Base-by-base conservation (phyloP, 495 filamentous ascomycete species). In the Symbiotaphrina buchneri region DNA sequence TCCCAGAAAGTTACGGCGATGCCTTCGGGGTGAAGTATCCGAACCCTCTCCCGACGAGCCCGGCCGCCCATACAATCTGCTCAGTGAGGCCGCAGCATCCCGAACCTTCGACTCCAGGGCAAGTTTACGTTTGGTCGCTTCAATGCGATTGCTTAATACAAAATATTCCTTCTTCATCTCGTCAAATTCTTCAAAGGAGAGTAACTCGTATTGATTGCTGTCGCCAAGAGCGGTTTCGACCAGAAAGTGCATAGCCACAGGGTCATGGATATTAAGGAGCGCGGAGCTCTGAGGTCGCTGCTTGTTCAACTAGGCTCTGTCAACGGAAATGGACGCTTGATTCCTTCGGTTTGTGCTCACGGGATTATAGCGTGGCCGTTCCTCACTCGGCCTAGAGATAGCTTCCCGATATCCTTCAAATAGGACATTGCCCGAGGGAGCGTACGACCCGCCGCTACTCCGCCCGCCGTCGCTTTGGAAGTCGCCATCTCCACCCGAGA, bases 141-240 rank as follows among this genome's bases (percentile, higher is more conserved):
- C 78, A 42, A 87, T 71, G n/a, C 78, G 72, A 40, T 61, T 65
- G 18, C 61, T 59, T 18, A 95, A 51, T 8, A 67, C 51, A 24
- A 64, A 57, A 29, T 70, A 59, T 51, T 91, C 78, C 46, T 78
- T 90, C 57, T 95, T 97, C 42, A 95, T 52, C 5, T 65, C 63
- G 32, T 97, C 87, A 14, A 93, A 71, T 45, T 93, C 83, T 42
- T 90, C 83, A 27, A 81, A 71, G 0, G 84, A 82, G 11, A 95
- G 55, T 7, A 97, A 65, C 45, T 87, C 74, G 47, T 68, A 95
- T 35, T 68, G 52, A 41, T 68, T 67, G 48, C 80, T 85, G 49
- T 97, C 87, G 25, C 67, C 66, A 38, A 94, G 68, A 6, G 87
- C 87, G 18, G 81, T 94, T 52, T 94, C 85, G 39, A 85, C 84